Conservation (phyloP, 768 basidiomycete genomes). For the Leccinellum albellum region DNA sequence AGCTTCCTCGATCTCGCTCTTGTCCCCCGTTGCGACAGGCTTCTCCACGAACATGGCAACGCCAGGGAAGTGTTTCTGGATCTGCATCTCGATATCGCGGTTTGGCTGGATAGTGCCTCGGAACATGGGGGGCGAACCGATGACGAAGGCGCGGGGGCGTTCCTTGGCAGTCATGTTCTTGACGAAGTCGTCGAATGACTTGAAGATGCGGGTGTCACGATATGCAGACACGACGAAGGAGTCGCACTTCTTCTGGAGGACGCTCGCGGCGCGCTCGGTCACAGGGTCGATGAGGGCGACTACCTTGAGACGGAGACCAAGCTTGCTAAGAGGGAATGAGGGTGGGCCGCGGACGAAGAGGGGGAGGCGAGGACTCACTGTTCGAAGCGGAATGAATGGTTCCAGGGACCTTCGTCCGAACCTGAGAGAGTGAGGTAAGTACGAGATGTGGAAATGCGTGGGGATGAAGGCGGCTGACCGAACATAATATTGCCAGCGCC, state of each 20-base stretch:
- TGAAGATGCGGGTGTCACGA: conserved; percentile 80
- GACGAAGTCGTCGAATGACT: conserved; percentile 81
- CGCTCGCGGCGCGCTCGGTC: conserved; percentile 71
- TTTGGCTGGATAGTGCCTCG: conserved; percentile 73
- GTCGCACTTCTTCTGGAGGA: conserved; percentile 86
- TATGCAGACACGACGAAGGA: conserved; percentile 94
- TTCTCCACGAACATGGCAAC: conserved; percentile 91
- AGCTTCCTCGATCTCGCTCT: conserved; percentile 60
- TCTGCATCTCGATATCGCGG: conserved; percentile 83
- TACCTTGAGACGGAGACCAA: conserved; percentile 93
- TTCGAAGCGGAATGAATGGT: conserved; percentile 88
- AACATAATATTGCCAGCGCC: conserved; percentile 99
- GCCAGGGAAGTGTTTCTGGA: conserved; percentile 83
- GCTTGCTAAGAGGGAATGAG: conserved; percentile 56
- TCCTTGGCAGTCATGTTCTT: conserved; percentile 61
- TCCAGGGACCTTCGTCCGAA: conserved; percentile 88
- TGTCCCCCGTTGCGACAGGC: conserved; percentile 81
- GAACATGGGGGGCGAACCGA: conserved; percentile 93
- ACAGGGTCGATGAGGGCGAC: conserved; percentile 92
- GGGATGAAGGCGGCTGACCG: conserved; percentile 42
- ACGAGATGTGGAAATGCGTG: not conserved
- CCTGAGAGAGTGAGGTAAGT: conserved; percentile 40
- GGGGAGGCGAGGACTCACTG: conserved; percentile 48
- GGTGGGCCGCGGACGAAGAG: not conserved
- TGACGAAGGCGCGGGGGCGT: conserved; percentile 76